Conservation (phyloP, 192 early-diverging fungal genomes). For the Obelidium mucronatum region DNA sequence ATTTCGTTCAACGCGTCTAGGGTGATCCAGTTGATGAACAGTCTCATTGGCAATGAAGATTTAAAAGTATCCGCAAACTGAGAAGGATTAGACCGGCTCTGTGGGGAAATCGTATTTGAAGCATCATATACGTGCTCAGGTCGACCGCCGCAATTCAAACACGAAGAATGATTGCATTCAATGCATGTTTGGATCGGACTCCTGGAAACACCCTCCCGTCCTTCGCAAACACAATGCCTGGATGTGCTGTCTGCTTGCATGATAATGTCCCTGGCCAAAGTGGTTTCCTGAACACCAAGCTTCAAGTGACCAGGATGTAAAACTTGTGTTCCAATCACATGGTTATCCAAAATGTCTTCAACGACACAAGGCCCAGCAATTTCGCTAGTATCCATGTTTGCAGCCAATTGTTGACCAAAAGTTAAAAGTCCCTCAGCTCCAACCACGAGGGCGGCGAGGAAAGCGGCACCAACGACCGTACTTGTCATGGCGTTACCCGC, state of each 20-base stretch:
- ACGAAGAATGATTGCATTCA: constrained; percentile 48
- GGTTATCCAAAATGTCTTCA: not conserved
- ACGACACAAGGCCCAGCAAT: not conserved
- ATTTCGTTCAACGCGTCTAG: constrained; percentile 28
- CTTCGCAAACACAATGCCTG: constrained; percentile 54
- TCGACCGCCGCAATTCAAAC: constrained; percentile 46
- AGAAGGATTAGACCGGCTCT: constrained; percentile 12
- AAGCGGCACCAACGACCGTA: constrained; percentile 53
- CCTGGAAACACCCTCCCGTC: constrained; percentile 32
- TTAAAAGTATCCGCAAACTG: constrained; percentile 43
- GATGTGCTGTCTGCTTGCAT: constrained; percentile 27
- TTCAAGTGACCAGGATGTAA: constrained; percentile 28
- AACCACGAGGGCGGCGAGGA: constrained; percentile 47
- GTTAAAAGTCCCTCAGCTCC: constrained; percentile 8
- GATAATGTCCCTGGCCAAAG: constrained; percentile 23
- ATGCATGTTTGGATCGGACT: constrained; percentile 38
- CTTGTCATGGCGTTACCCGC: constrained; percentile 61
- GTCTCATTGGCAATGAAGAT: constrained; percentile 42
- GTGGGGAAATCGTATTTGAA: not conserved
- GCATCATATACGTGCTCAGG: constrained; percentile 50
- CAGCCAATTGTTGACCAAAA: not conserved
- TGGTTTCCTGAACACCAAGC: not conserved
- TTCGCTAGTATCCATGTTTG: not conserved
- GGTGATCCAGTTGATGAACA: constrained; percentile 40
- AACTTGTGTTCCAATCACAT: constrained; percentile 32